phyloP scores from a whole-genome alignment of 176 grass and related monocot species.

The Zoysia japonica region DNA sequence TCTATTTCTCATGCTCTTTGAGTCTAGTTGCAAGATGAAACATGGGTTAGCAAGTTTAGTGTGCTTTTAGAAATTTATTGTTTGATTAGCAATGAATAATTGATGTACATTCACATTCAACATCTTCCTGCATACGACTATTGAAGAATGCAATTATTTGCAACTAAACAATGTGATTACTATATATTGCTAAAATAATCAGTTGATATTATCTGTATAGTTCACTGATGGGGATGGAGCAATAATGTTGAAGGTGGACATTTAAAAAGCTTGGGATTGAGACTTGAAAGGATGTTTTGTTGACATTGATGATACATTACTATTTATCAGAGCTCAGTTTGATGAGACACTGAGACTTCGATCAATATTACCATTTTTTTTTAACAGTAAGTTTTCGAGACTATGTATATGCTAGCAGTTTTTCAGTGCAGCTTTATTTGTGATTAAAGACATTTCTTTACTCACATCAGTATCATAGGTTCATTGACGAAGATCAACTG shows the following conservation, averaged over 20 bases:
- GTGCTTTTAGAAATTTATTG: not conserved
- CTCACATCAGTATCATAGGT: constrained; percentile 45
- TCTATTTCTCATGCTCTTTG: no score
- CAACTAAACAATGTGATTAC: not conserved
- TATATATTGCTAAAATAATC: constrained; percentile 2
- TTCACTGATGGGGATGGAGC: constrained; percentile 67
- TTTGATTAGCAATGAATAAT: not conserved
- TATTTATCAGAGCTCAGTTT: constrained; percentile 81
- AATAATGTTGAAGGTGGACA: constrained; percentile 80
- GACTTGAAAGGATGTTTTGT: constrained; percentile 74
- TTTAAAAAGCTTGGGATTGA: constrained; percentile 59
- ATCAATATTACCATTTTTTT: constrained; percentile 67
- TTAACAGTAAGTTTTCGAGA: constrained; percentile 92
- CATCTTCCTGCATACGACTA: not conserved
- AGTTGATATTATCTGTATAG: constrained; percentile 41
- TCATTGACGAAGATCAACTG: constrained; percentile 90
- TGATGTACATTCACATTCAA: not conserved
- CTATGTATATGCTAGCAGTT: constrained; percentile 46
- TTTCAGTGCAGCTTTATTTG: not conserved
- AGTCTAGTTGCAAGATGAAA: no score
- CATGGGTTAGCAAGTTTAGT: not conserved
- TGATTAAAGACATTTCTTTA: not conserved
- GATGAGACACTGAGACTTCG: constrained; percentile 74
- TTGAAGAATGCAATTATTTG: no score
- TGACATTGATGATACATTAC: constrained; percentile 71